Evolutionary conservation across 106 monocot genomes (phyloP).

Genomic region (Apostasia shenzhenica): DNA sequence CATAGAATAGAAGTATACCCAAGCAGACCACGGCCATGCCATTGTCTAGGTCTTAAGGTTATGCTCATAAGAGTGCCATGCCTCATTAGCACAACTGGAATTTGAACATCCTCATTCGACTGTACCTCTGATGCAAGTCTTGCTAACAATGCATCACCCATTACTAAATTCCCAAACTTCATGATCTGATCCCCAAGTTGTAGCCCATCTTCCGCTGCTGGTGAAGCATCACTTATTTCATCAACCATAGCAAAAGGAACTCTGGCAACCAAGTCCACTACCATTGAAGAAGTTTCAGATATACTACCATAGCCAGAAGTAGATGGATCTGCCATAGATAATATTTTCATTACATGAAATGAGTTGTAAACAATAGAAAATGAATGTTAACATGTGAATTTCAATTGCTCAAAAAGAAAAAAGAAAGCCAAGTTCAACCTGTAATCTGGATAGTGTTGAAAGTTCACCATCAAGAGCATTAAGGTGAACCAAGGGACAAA

Average conservation of each 20-base stretch:
- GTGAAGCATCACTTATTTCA: conserved; percentile 83
- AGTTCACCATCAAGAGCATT: too few relatives aligned
- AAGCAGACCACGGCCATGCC: conserved; percentile 79
- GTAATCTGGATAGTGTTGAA: too few relatives aligned
- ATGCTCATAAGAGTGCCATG: conserved; percentile 57
- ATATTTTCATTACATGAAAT: too few relatives aligned
- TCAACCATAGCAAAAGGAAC: conserved; percentile 88
- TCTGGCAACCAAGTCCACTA: conserved; percentile 25
- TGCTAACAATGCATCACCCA: conserved; percentile 51
- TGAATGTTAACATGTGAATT: too few relatives aligned
- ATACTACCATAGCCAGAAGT: conserved; percentile 10
- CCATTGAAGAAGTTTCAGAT: conserved; percentile 30
- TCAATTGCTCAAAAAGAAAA: too few relatives aligned
- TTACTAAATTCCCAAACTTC: conserved; percentile 79
- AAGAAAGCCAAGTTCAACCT: too few relatives aligned
- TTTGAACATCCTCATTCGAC: conserved; percentile 44
- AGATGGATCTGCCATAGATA: conserved; percentile 19
- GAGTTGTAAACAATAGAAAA: too few relatives aligned
- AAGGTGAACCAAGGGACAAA: too few relatives aligned
- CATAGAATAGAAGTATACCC: conserved; percentile 43
- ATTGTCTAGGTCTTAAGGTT: conserved; percentile 71
- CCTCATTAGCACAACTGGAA: conserved; percentile 54
- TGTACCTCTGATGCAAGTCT: conserved; percentile 70
- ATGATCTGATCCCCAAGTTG: conserved; percentile 87
- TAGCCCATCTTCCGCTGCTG: conserved; percentile 85